Evolutionary conservation across 2,329 filamentous ascomycete species (phyloP).

Genomic region (Dendryphion nanum): DNA sequence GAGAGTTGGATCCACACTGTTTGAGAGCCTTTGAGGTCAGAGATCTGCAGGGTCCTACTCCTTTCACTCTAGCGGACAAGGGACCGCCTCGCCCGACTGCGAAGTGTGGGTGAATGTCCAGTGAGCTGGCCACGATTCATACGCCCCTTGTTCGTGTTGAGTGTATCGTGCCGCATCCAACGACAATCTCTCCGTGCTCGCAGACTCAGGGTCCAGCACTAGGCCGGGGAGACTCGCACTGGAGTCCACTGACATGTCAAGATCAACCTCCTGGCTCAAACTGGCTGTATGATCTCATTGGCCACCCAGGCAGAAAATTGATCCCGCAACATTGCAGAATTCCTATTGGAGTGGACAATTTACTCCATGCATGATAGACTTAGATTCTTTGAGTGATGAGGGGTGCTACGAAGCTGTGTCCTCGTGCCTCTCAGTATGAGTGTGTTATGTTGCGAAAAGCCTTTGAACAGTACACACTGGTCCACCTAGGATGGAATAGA

Average conservation of each 20-base stretch:
- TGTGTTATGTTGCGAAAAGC: too few relatives aligned
- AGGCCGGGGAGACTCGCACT: neutral
- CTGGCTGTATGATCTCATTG: neutral
- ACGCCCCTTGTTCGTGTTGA: neutral
- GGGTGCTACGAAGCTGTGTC: too few relatives aligned
- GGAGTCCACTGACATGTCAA: neutral
- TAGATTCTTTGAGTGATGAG: too few relatives aligned
- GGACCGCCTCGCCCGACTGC: neutral
- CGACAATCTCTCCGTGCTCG: neutral
- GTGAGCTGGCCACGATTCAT: neutral
- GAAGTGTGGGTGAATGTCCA: neutral
- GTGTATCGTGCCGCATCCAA: neutral
- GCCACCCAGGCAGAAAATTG: too few relatives aligned
- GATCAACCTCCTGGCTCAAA: neutral
- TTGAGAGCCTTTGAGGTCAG: slow-evolving; percentile 2
- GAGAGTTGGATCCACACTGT: slow-evolving; percentile 1
- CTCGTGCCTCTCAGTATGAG: too few relatives aligned
- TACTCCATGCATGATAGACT: too few relatives aligned
- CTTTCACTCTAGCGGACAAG: slow-evolving; percentile 3
- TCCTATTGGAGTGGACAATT: too few relatives aligned
- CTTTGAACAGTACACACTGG: too few relatives aligned
- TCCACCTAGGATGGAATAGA: too few relatives aligned
- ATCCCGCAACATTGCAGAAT: too few relatives aligned
- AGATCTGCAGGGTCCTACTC: slow-evolving; percentile 4
- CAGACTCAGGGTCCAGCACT: slow-evolving; percentile 2